Evolutionary conservation across 2,329 filamentous ascomycete species (phyloP).

Genomic region (Onygenales sp.): DNA sequence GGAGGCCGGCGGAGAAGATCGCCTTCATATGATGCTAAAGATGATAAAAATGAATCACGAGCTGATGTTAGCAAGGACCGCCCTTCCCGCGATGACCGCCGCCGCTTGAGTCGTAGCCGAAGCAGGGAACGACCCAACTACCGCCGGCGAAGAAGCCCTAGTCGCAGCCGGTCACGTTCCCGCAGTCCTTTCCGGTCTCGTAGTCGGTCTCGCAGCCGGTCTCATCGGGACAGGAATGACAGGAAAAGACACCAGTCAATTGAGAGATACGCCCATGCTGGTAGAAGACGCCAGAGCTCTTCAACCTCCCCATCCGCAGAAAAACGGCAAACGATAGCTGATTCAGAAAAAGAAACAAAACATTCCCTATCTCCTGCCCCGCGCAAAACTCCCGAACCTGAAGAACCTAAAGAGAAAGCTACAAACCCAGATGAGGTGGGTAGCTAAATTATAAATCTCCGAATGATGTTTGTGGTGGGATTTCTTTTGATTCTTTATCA

Average conservation of each 20-base stretch:
- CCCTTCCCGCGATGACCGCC: slow-evolving; percentile 30
- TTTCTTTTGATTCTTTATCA: neutral
- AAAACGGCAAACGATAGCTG: slow-evolving; percentile 33
- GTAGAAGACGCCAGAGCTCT: slow-evolving; percentile 32
- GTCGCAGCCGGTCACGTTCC: slow-evolving; percentile 19
- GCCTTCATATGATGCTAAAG: slow-evolving; percentile 33
- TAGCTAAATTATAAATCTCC: slow-evolving; percentile 13
- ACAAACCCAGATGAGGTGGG: slow-evolving; percentile 21
- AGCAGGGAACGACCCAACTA: slow-evolving; percentile 21
- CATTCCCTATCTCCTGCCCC: slow-evolving; percentile 11
- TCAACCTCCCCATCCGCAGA: slow-evolving; percentile 32
- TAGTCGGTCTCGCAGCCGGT: slow-evolving; percentile 21
- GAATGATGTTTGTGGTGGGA: slow-evolving; percentile 6
- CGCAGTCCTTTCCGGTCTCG: slow-evolving; percentile 19
- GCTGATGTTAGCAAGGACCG: slow-evolving; percentile 43
- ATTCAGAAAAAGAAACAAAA: slow-evolving; percentile 23
- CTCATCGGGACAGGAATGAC: slow-evolving; percentile 21
- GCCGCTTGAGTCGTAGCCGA: slow-evolving; percentile 23
- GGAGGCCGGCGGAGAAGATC: slow-evolving; percentile 33
- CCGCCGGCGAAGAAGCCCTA: slow-evolving; percentile 20
- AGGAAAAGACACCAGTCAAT: slow-evolving; percentile 36
- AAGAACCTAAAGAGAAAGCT: slow-evolving; percentile 8
- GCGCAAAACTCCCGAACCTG: neutral
- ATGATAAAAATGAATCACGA: slow-evolving; percentile 32
- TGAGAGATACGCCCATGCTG: slow-evolving; percentile 35